Conservation (phyloP, 2,329 filamentous ascomycete genomes). For the Fusarium equiseti region DNA sequence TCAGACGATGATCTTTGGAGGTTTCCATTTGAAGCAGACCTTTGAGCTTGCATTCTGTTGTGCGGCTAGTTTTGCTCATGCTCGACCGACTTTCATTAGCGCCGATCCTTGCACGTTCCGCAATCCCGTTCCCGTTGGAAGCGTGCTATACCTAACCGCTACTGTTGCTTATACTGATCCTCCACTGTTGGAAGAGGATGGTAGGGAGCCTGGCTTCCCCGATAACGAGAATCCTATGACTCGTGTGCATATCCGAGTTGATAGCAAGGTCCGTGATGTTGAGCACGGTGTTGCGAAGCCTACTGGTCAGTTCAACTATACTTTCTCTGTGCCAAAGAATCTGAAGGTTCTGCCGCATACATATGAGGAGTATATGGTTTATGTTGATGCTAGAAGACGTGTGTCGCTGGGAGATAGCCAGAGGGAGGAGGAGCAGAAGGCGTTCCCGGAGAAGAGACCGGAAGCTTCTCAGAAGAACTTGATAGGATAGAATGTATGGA, state of each 20-base stretch:
- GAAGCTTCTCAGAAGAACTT: conserved; percentile 27
- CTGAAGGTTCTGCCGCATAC: conserved; percentile 48
- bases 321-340: conserved; percentile 48
- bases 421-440: conserved; percentile 28
- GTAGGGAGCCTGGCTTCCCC: conserved; percentile 39
- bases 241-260: conserved; percentile 48
- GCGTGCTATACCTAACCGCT: conserved; percentile 47
- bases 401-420: conserved; percentile 44
- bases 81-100: conserved; percentile 49
- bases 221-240: conserved; percentile 45
- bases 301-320: conserved; percentile 51
- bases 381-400: conserved; percentile 48
- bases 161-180: conserved; percentile 50
- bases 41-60: conserved; percentile 51
- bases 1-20: conserved; percentile 50
- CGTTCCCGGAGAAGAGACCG: conserved; percentile 3
- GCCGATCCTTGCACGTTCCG: conserved; percentile 50
- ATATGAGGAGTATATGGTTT: conserved; percentile 51
- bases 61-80: conserved; percentile 50
- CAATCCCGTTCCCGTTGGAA: conserved; percentile 49
- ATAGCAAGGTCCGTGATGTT: conserved; percentile 50
- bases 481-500: conserved; percentile 16
- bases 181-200: conserved; percentile 47
- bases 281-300: conserved; percentile 49
- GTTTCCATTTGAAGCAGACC: conserved; percentile 50